Conservation (phyloP, 2,329 filamentous ascomycete species). For the Sporothrix euskadiensis region DNA sequence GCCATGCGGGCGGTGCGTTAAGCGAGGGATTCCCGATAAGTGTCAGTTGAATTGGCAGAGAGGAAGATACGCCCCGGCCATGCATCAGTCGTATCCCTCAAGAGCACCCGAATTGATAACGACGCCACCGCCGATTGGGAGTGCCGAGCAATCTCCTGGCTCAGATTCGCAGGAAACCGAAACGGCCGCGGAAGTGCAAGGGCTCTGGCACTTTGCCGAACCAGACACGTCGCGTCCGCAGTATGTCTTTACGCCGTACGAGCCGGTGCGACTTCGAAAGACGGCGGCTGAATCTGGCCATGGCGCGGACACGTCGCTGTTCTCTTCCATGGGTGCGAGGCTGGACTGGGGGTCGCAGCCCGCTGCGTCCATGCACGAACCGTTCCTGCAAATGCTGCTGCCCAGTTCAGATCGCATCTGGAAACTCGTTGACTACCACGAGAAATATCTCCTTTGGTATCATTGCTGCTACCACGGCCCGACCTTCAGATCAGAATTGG, state of each 20-base stretch:
- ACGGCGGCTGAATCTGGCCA: slow-evolving; percentile 8
- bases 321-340: slow-evolving; percentile 13
- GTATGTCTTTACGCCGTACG: slow-evolving; percentile 18
- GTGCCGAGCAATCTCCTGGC: slow-evolving; percentile 2
- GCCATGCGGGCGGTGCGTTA: slow-evolving; percentile 16
- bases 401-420: slow-evolving; percentile 6
- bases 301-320: slow-evolving; percentile 8
- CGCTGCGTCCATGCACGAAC: not conserved
- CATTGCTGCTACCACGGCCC: slow-evolving; percentile 20
- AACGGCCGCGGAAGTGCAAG: not conserved
- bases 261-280: slow-evolving; percentile 6
- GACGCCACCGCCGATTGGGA: not conserved
- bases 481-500: slow-evolving; percentile 14
- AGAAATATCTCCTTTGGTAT: slow-evolving; percentile 18
- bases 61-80: not conserved
- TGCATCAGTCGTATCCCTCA: slow-evolving; percentile 11
- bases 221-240: slow-evolving; percentile 1
- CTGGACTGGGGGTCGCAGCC: slow-evolving; percentile 3
- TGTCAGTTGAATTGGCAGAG: slow-evolving; percentile 17
- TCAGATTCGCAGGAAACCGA: not conserved
- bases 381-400: slow-evolving; percentile 8
- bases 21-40: slow-evolving; percentile 20
- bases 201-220: slow-evolving; percentile 17
- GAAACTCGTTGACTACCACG: slow-evolving; percentile 19
- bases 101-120: not conserved